A percentile compares a stretch with the other conserved stretches of the same genome.
phyloP scores from a whole-genome alignment of 2,329 filamentous ascomycete species.

The Colletotrichum graminicola region DNA sequence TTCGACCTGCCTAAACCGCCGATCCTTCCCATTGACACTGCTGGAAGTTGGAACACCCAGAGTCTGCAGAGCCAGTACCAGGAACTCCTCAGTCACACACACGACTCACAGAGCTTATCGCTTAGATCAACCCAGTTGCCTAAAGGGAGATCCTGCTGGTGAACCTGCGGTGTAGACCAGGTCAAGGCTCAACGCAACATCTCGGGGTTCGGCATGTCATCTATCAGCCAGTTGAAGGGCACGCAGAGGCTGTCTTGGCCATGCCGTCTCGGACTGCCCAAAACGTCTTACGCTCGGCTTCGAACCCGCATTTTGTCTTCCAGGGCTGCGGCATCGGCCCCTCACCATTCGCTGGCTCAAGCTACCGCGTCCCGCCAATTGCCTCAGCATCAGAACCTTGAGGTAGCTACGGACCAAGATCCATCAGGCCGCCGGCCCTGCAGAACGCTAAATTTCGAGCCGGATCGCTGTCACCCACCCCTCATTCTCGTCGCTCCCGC shows the following conservation, averaged over 20 bases:
- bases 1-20: slow-evolving; percentile 29
- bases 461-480: slow-evolving; percentile 30
- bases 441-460: slow-evolving; percentile 34
- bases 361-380: slow-evolving; percentile 13
- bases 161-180: slow-evolving; percentile 10
- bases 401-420: slow-evolving; percentile 28
- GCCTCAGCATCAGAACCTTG: slow-evolving; percentile 20
- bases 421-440: slow-evolving; percentile 36
- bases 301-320: slow-evolving; percentile 7
- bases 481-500: slow-evolving; percentile 35
- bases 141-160: slow-evolving; percentile 15
- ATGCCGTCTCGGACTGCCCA: slow-evolving; percentile 12
- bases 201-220: slow-evolving; percentile 26
- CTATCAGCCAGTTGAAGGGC: slow-evolving; percentile 21
- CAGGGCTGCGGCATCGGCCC: slow-evolving; percentile 1
- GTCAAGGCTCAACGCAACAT: not conserved
- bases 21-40: slow-evolving; percentile 24
- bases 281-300: slow-evolving; percentile 7
- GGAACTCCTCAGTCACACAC: slow-evolving; percentile 26
- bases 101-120: slow-evolving; percentile 36
- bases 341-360: slow-evolving; percentile 4
- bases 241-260: slow-evolving; percentile 22
- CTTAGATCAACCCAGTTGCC: slow-evolving; percentile 17
- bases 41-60: slow-evolving; percentile 14
- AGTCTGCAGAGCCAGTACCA: slow-evolving; percentile 34